phyloP scores from a whole-genome alignment of 352 stramenopile species.

The Phytophthora europaea region DNA sequence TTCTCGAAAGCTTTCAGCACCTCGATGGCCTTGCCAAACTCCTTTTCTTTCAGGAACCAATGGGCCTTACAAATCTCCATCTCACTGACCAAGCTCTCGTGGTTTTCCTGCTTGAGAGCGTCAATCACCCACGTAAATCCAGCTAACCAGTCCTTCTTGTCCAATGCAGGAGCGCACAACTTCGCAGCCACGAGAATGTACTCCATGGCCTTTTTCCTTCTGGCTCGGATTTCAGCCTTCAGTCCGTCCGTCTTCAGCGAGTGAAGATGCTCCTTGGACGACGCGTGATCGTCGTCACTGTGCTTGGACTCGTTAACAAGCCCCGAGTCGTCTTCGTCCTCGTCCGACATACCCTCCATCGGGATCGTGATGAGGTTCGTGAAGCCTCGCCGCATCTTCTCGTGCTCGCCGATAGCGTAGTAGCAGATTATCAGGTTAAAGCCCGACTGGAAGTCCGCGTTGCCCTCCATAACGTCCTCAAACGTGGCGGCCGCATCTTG shows the following conservation, averaged over 20 bases:
- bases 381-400: slow-evolving; percentile 95
- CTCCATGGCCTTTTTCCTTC: slow-evolving; percentile 85
- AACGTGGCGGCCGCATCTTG: slow-evolving; percentile 96
- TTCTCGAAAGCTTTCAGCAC: slow-evolving; percentile 97
- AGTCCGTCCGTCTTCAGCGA: slow-evolving; percentile 78
- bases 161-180: slow-evolving; percentile 93
- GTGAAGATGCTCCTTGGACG: slow-evolving; percentile 62
- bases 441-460: slow-evolving; percentile 95
- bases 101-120: slow-evolving; percentile 89
- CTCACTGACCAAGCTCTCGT: slow-evolving; percentile 93
- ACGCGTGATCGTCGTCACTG: slow-evolving; percentile 46
- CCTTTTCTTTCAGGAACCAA: slow-evolving; percentile 93
- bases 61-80: slow-evolving; percentile 93
- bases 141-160: slow-evolving; percentile 92
- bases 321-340: slow-evolving; percentile 86
- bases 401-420: slow-evolving; percentile 95
- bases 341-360: slow-evolving; percentile 88
- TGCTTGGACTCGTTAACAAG: slow-evolving; percentile 66
- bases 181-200: slow-evolving; percentile 96
- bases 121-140: slow-evolving; percentile 97
- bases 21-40: slow-evolving; percentile 95
- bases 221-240: slow-evolving; percentile 79
- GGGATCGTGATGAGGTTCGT: slow-evolving; percentile 92
- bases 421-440: slow-evolving; percentile 99
- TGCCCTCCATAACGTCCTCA: slow-evolving; percentile 95